Conservation (phyloP, 1,284 basidiomycete genomes). For the Meripilus lineatus region DNA sequence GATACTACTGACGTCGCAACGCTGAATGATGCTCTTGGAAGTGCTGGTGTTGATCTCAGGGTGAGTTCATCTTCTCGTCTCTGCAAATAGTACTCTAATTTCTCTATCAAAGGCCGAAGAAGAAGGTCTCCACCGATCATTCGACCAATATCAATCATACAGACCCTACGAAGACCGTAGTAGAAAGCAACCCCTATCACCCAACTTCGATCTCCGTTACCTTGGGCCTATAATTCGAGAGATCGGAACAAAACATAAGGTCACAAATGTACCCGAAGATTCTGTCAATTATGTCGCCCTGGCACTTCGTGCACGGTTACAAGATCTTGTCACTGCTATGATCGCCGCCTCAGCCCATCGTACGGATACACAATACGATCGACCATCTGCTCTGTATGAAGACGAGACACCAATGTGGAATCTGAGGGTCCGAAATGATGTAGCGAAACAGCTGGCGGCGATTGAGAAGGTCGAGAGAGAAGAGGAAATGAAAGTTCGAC, state of each 20-base stretch:
- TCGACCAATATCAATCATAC: slow-evolving; percentile 55
- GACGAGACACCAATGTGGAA: slow-evolving; percentile 75
- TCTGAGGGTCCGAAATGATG: slow-evolving; percentile 65
- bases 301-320: slow-evolving; percentile 70
- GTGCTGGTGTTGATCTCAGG: slow-evolving; percentile 76
- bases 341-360: slow-evolving; percentile 68
- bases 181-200: slow-evolving; percentile 61
- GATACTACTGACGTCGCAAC: slow-evolving; percentile 70
- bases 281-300: slow-evolving; percentile 73
- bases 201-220: slow-evolving; percentile 58
- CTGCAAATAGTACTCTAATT: neutral
- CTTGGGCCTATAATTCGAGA: slow-evolving; percentile 59
- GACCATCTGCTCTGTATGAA: slow-evolving; percentile 58
- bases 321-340: slow-evolving; percentile 68
- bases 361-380: slow-evolving; percentile 65
- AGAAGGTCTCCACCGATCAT: slow-evolving; percentile 64
- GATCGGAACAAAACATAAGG: slow-evolving; percentile 59
- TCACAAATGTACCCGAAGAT: slow-evolving; percentile 64
- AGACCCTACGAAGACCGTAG: slow-evolving; percentile 67
- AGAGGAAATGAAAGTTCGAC: slow-evolving; percentile 68
- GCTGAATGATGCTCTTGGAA: slow-evolving; percentile 76
- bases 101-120: slow-evolving; percentile 61
- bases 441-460: slow-evolving; percentile 67
- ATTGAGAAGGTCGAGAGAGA: slow-evolving; percentile 76
- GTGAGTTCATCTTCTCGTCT: slow-evolving; percentile 33